These are phyloP conservation scores for Cercospora sp. DNA, from an alignment of 2,329 filamentous ascomycete genomes.

Conservation along the genomic window DNA sequence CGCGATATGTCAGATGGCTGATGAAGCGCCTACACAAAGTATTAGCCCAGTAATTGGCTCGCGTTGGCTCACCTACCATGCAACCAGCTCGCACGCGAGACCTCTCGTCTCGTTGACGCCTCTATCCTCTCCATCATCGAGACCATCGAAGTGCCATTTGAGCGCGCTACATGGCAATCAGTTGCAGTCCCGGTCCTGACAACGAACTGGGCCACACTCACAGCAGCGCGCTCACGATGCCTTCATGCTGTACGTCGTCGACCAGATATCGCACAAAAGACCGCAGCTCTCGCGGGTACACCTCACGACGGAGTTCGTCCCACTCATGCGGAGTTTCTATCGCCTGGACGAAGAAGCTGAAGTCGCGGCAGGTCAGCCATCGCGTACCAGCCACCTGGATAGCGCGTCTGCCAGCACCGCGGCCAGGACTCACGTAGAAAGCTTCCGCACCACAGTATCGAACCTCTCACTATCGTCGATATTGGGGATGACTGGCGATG, in stretches of 20 bases:
- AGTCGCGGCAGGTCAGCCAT: constrained; percentile 14
- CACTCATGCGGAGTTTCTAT: constrained; percentile 68
- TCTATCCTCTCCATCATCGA: constrained; percentile 61
- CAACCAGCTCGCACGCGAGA: constrained; percentile 76
- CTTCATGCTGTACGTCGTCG: constrained; percentile 64
- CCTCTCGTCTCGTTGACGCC: constrained; percentile 68
- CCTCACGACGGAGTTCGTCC: constrained; percentile 69
- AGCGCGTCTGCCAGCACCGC: constrained; percentile 1
- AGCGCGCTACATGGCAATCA: constrained; percentile 56
- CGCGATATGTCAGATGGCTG: constrained; percentile 67
- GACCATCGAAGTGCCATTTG: constrained; percentile 69
- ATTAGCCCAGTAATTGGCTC: background rate
- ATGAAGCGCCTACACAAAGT: constrained; percentile 59
- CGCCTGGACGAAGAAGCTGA: constrained; percentile 62
- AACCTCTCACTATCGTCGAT: constrained; percentile 62
- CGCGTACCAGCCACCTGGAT: constrained; percentile 10
- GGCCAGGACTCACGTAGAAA: constrained; percentile 56
- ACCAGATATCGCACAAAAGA: constrained; percentile 66
- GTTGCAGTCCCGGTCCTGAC: background rate
- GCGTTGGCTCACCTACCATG: constrained; percentile 49
- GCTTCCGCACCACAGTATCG: constrained; percentile 64
- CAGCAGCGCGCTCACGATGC: constrained; percentile 72
- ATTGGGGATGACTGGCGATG: constrained; percentile 29
- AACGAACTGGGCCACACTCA: constrained; percentile 40
- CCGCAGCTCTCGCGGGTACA: constrained; percentile 58